Conservation (phyloP, 148 eudicot genomes). For the Vaccinium vitisidaea region DNA sequence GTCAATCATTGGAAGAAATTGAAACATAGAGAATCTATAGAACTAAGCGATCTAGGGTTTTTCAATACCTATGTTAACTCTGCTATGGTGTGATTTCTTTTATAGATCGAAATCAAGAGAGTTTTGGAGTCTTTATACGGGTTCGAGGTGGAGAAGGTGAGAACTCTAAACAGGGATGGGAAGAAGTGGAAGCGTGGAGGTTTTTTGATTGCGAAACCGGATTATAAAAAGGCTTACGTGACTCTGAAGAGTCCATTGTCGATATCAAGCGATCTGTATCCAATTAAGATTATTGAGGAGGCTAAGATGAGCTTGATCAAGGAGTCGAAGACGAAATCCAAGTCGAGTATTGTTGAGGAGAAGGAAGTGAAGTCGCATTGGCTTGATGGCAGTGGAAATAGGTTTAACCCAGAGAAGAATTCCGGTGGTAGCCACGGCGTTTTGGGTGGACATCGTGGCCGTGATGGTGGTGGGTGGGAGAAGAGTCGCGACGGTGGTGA, state of each 20-base stretch:
- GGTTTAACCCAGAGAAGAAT: constrained; percentile 18
- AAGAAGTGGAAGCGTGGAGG: constrained; percentile 91
- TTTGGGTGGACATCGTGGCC: background rate
- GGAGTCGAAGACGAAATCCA: constrained; percentile 51
- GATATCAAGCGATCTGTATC: constrained; percentile 73
- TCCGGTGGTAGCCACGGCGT: constrained; percentile 13
- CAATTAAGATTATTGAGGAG: constrained; percentile 62
- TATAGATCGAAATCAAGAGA: constrained; percentile 82
- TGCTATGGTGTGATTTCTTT: background rate
- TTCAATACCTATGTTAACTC: background rate
- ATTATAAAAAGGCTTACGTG: constrained; percentile 85
- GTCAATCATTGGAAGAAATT: background rate
- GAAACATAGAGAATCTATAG: background rate
- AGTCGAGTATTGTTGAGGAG: constrained; percentile 67
- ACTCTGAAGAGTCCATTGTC: constrained; percentile 65
- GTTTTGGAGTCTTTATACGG: constrained; percentile 88
- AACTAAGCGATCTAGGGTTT: background rate
- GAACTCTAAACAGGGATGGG: constrained; percentile 89
- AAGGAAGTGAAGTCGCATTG: constrained; percentile 67
- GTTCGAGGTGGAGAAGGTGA: constrained; percentile 77
- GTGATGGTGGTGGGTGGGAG: no score
- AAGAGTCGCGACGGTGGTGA: constrained; percentile 6
- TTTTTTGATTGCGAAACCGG: constrained; percentile 71
- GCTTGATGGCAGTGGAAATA: constrained; percentile 51
- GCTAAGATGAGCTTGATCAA: constrained; percentile 53